Evolutionary conservation across 345 rosid species (phyloP), one percentile per base, ranked within the genome.

Genomic region (Cochlearia excelsa): DNA sequence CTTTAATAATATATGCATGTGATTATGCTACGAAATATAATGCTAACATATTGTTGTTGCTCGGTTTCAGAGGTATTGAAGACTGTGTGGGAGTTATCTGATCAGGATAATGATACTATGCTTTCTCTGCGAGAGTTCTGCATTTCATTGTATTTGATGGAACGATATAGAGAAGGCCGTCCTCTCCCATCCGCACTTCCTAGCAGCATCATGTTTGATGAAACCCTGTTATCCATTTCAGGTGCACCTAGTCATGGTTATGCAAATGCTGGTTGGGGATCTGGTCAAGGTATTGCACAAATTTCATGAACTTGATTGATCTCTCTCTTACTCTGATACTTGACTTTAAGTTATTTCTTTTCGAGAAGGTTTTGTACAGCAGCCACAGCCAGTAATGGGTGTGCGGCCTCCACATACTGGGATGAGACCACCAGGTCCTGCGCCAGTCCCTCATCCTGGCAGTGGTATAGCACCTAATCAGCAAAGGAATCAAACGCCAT

Each of bases 81-180:
- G 85, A 95, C 80, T 77, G 94, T 93, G 6, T 93, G 99, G 97
- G 95, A 93, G 73, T 80, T 93, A 73, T 89, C 99, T 40, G 99
- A 93, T 81, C 99, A 93, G 76, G 99, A 93, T 66, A 79, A 67
- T 74, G 99, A 93, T 72, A 87, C 94, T 78, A 93, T 93, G 97
- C 97, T 93, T 73, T 89, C 99, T 56, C 74, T 89, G 84, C 87
- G 94, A 75, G 99, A 93, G 66, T 93, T 93, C 62, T 93, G 97
- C 79, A 82, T 82, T 77, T 86, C 98, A 57, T 84, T 91, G 43
- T 91, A 91, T 77, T 73, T 91, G 79, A 91, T 91, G 98, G 98
- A 93, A 82, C 89, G 91, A 34, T 80, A 47, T 65, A 89, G 95
- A 79, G 99, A 89, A 74, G 99, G 99, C 27, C 84, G 82, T 58